These are phyloP conservation scores for Cryphonectria carpinicola DNA, from an alignment of 2,329 filamentous ascomycete genomes.

Conservation along the genomic window DNA sequence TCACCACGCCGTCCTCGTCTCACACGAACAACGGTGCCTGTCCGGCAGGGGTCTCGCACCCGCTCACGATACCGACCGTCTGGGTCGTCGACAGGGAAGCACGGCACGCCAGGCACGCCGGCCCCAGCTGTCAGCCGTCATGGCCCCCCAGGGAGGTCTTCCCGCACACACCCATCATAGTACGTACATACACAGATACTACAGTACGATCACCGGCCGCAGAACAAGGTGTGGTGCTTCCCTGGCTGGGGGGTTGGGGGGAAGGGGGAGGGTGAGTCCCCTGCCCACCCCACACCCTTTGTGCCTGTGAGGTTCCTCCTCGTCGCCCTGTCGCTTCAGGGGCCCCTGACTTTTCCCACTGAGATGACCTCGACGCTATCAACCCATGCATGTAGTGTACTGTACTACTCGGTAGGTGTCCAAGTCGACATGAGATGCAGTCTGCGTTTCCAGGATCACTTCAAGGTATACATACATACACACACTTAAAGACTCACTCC, in stretches of 20 bases:
- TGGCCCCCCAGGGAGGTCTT: slow-evolving; percentile 7
- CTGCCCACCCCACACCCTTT: slow-evolving; percentile 2
- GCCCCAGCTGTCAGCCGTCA: slow-evolving; percentile 19
- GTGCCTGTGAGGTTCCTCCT: background rate
- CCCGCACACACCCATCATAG: background rate
- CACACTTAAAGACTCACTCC: background rate
- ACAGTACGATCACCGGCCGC: background rate
- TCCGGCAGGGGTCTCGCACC: slow-evolving; percentile 22
- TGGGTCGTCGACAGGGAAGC: slow-evolving; percentile 25
- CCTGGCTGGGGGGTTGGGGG: background rate
- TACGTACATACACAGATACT: background rate
- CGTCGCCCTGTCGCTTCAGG: background rate
- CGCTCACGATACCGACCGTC: slow-evolving; percentile 27
- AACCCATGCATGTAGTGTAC: background rate
- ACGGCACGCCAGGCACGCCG: slow-evolving; percentile 12
- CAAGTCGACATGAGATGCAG: background rate
- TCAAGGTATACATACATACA: background rate
- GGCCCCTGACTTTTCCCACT: slow-evolving; percentile 4
- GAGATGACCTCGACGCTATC: background rate
- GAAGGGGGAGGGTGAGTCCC: background rate
- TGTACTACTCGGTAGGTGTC: background rate
- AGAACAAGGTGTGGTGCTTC: background rate
- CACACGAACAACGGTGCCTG: slow-evolving; percentile 9
- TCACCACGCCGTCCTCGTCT: background rate
- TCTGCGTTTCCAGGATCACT: background rate